A percentile compares a stretch with the other conserved stretches of the same genome.
Conservation (phyloP, 768 basidiomycete genomes). For the Collybia nuda region DNA sequence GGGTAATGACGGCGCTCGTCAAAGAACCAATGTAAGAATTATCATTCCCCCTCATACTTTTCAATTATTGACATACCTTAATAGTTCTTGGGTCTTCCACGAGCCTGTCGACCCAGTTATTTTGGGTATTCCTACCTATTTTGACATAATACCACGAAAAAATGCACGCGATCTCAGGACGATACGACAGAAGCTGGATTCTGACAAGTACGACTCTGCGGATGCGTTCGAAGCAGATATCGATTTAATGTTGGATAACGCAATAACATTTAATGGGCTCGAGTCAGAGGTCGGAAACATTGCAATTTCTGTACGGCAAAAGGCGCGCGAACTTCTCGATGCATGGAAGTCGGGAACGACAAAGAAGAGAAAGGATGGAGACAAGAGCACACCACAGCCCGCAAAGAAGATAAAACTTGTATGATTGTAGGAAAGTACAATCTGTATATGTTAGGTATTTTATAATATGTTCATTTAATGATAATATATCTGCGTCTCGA, state of each 20-base stretch:
- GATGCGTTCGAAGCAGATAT: conserved; percentile 85
- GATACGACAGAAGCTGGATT: conserved; percentile 79
- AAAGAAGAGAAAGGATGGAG: conserved; percentile 79
- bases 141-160: conserved; percentile 79
- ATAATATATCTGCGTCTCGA: no score
- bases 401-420: conserved; percentile 66
- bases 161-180: conserved; percentile 85
- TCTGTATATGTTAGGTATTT: conserved; percentile 11
- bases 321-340: conserved; percentile 52
- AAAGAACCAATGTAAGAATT: conserved; percentile 64
- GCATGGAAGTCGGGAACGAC: conserved; percentile 44
- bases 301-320: conserved; percentile 48
- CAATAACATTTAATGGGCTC: conserved; percentile 83
- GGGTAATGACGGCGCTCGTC: conserved; percentile 64
- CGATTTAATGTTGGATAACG: conserved; percentile 86
- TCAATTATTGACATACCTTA: conserved; percentile 7
- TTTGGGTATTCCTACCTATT: conserved; percentile 85
- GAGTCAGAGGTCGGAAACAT: conserved; percentile 77
- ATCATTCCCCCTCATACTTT: conserved; percentile 2
- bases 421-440: conserved; percentile 24
- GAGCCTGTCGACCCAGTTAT: conserved; percentile 87
- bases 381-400: conserved; percentile 61
- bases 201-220: conserved; percentile 76
- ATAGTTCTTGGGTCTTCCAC: conserved; percentile 75
- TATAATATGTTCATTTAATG: conserved; percentile 5